These are phyloP conservation scores for Trichoderma semiorbis DNA, from an alignment of 2,329 filamentous ascomycete genomes.

Conservation along the genomic window DNA sequence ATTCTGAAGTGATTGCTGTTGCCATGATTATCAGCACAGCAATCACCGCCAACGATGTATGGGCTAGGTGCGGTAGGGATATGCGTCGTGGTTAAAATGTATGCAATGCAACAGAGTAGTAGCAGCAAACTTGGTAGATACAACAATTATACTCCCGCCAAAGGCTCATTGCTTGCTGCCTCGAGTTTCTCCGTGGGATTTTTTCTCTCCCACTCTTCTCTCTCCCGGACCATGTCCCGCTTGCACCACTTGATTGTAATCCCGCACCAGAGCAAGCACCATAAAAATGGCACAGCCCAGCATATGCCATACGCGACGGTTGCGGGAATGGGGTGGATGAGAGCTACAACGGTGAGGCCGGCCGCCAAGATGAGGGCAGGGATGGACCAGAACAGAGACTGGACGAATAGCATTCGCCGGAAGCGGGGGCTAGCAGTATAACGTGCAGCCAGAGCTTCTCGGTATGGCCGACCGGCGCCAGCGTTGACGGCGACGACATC, in stretches of 20 bases:
- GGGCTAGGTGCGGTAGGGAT: background rate
- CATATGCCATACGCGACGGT: conserved; percentile 37
- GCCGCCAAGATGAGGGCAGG: conserved; percentile 37
- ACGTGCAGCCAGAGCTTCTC: conserved; percentile 40
- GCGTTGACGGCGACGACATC: conserved; percentile 67
- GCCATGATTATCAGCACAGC: conserved; percentile 42
- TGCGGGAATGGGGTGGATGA: conserved; percentile 34
- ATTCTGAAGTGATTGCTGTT: conserved; percentile 50
- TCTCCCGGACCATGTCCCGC: conserved; percentile 35
- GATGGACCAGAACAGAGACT: conserved; percentile 42
- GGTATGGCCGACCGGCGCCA: conserved; percentile 46
- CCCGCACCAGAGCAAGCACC: conserved; percentile 34
- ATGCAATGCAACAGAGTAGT: background rate
- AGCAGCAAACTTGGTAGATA: background rate
- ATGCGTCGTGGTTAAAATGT: background rate
- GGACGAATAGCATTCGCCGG: conserved; percentile 38
- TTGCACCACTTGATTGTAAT: conserved; percentile 38
- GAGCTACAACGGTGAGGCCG: conserved; percentile 36
- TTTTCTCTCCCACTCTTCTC: conserved; percentile 35
- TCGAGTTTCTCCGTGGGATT: conserved; percentile 3
- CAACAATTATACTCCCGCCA: background rate
- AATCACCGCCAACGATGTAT: conserved; percentile 6
- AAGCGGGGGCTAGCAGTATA: conserved; percentile 42
- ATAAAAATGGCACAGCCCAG: conserved; percentile 41
- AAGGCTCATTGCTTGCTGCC: background rate